Base-by-base conservation (phyloP, 2,329 filamentous ascomycete genomes). In the Fusarium sambucinum region DNA sequence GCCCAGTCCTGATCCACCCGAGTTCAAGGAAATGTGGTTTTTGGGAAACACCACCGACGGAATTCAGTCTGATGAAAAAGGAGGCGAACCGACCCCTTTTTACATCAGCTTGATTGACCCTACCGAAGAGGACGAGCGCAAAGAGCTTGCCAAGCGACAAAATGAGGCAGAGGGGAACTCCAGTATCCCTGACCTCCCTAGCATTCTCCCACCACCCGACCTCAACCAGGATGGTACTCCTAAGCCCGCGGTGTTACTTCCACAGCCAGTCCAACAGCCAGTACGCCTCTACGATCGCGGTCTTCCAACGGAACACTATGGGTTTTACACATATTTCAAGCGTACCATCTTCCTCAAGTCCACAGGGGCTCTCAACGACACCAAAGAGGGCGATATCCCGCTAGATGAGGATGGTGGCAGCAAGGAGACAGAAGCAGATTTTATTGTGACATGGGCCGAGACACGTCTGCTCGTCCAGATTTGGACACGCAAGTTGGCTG, bases 321-420 rank as follows among this genome's bases (percentile, higher is more conserved):
- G 93, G 4, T 97, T 97, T 80, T 97, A 97, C 81, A 92, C 87
- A 1, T 96, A 97, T 82, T 98, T 92, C 78, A 90, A 94, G 79
- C 92, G 94, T 69, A 91, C 90, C 11, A 92, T 97, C 67, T 97
- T 95, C 81, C 84, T 97, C 65, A 88, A 89, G 71, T 89, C 88
- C 17, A 80, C 84, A 13, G 79, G 79, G 1, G 77, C 80, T 2
- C 76, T 87, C 59, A 84, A 85, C 66, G 74, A 74, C n/a, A 82
- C 82, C 17, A 74, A 76, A 16, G 76, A 80, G n/a, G 76, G 75
- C 10, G 75, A 80, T 48, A 77, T 83, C 4, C 79, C 83, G 2
- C 79, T 82, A 27, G 88, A 90, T 69, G 72, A 80, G 45, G 79
- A 87, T 63, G 88, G 89, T 38, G 89, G 89, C 11, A 80, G 85